phyloP scores from a whole-genome alignment of 768 basidiomycete genomes.

The Pleurotus sapidus region DNA sequence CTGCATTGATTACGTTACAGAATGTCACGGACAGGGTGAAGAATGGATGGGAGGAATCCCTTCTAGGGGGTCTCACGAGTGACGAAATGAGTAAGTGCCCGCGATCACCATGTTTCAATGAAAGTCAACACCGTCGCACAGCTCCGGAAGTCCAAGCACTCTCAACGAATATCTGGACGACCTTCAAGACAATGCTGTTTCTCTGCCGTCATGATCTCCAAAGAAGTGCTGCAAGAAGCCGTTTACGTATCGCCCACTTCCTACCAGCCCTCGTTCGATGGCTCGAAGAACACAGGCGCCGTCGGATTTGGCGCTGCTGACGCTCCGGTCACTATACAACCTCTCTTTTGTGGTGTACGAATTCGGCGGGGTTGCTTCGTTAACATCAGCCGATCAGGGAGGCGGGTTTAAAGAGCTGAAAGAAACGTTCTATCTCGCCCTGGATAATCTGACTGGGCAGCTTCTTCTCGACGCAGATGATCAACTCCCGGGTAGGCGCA shows the following conservation, averaged over 20 bases:
- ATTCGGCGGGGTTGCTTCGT: conserved; percentile 65
- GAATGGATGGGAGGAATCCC: conserved; percentile 42
- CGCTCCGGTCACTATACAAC: conserved; percentile 58
- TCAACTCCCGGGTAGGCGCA: neutral
- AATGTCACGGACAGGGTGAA: conserved; percentile 42
- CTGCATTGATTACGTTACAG: conserved; percentile 27
- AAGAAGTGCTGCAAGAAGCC: conserved; percentile 53
- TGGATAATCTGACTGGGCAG: conserved; percentile 62
- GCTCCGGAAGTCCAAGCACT: conserved; percentile 43
- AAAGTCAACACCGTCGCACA: conserved; percentile 14
- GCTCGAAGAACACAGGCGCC: conserved; percentile 25
- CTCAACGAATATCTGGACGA: conserved; percentile 56
- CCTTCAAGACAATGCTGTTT: conserved; percentile 81
- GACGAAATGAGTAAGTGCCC: conserved; percentile 28
- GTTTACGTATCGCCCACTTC: conserved; percentile 46
- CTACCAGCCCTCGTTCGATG: conserved; percentile 7
- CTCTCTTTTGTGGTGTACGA: conserved; percentile 77
- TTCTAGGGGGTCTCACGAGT: conserved; percentile 28
- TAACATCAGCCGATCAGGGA: conserved; percentile 35
- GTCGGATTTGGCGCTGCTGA: conserved; percentile 47
- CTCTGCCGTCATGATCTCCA: conserved; percentile 64
- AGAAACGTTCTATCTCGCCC: conserved; percentile 69
- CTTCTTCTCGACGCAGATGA: neutral
- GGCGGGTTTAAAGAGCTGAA: conserved; percentile 71
- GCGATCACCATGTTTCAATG: neutral